Base-by-base conservation (phyloP, 495 filamentous ascomycete genomes). In the Chaetomidium leptoderma region DNA sequence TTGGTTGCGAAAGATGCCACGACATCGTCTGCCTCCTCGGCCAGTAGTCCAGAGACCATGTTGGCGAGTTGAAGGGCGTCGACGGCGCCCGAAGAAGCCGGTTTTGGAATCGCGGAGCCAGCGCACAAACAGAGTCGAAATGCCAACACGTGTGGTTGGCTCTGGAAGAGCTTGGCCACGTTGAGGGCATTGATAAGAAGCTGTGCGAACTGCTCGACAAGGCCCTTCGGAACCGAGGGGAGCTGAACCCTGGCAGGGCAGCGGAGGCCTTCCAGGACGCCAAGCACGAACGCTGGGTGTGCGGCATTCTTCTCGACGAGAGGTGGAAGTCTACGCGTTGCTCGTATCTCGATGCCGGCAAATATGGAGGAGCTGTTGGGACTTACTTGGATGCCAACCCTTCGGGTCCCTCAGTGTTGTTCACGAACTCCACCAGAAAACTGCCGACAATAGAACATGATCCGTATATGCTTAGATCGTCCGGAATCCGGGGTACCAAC, bases 1-100 rank as follows among this genome's bases (percentile, higher is more conserved):
- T 57, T 61, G 47, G 59, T 29, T 16, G 47, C 36, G 2, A 63
- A 51, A n/a, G 33, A 54, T 45, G 51, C 46, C 17, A 64, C n/a
- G 3, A 59, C 13, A 24, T 56, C 46, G 24, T 46, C 32, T 8
- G 35, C 42, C 19, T 56, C 49, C 11, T 43, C 39, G 11, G 35
- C 32, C 6, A 62, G 7, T 3, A 64, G 54, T 1, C n/a, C 39
- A 4, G 50, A 57, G 3, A 64, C 30, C 24, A 61, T 57, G 2
- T 14, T 16, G 29, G 56, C 21, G 10, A 65, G 59, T 5, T 61
- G 26, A 2, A n/a, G 11, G 30, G 40, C 33, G 10, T 53, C 33
- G 21, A 60, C 36, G 11, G 48, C 48, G 0, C 47, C 32, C 2
- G 39, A 36, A 30, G 33, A 29, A 9, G 19, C 33, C 11, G 61